Evolutionary conservation across 441 rosid species (phyloP).

Genomic region (Mallotus repandus): DNA sequence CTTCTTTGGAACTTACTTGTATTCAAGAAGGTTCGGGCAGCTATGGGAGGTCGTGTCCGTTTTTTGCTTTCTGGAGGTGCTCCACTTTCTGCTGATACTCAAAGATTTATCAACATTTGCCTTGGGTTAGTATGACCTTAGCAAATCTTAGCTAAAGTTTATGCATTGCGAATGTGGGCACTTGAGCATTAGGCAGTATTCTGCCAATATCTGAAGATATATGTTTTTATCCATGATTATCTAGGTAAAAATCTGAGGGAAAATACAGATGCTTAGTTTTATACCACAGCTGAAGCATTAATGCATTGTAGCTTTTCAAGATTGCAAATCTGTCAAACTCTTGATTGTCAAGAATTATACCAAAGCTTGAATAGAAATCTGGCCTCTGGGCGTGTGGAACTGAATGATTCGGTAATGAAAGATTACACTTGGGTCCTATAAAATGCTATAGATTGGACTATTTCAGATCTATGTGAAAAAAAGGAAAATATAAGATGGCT

Average conservation of each 20-base stretch:
- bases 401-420: no score
- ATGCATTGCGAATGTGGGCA: background rate
- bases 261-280: background rate
- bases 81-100: constrained; percentile 94
- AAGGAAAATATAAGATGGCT: background rate
- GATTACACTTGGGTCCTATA: no score
- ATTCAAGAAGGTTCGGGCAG: constrained; percentile 77
- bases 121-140: constrained; percentile 66
- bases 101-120: constrained; percentile 98
- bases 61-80: constrained; percentile 99
- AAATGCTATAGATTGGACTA: background rate
- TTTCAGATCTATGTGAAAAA: no score
- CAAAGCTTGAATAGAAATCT: no score
- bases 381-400: no score
- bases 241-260: background rate
- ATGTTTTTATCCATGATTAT: background rate
- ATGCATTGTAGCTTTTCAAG: background rate
- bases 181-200: background rate
- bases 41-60: constrained; percentile 87
- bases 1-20: constrained; percentile 84
- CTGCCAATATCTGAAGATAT: background rate
- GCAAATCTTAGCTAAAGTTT: constrained; percentile 20
- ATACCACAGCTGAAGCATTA: background rate
- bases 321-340: background rate
- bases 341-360: background rate